Conservation (phyloP, 805 yeast species). For the Pichia occidentalis region DNA sequence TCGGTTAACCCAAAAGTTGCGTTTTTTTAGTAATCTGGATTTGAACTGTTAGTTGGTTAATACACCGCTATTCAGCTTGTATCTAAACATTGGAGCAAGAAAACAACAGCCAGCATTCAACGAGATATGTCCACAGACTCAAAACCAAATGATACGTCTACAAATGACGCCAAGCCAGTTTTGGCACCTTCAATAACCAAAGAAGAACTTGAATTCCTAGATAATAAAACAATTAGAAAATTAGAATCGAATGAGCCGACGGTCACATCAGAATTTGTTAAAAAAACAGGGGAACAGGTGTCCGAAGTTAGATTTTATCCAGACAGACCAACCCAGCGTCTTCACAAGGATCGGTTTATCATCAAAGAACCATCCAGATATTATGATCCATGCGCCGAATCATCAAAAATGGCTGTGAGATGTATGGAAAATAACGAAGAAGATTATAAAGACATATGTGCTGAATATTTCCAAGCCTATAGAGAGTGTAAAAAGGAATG, state of each 20-base stretch:
- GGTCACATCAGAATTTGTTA: slow-evolving; percentile 44
- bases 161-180: background rate
- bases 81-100: too few species aligned
- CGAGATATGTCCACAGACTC: too few species aligned
- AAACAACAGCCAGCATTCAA: too few species aligned
- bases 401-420: slow-evolving; percentile 77
- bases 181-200: slow-evolving; percentile 10
- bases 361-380: slow-evolving; percentile 74
- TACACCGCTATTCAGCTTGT: too few species aligned
- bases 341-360: slow-evolving; percentile 63
- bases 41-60: too few species aligned
- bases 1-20: too few species aligned
- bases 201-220: slow-evolving; percentile 19
- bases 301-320: slow-evolving; percentile 67
- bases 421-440: slow-evolving; percentile 76
- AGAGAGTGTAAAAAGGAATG: slow-evolving; percentile 84
- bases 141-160: background rate
- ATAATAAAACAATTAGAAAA: slow-evolving; percentile 25
- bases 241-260: slow-evolving; percentile 13
- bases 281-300: slow-evolving; percentile 36
- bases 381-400: slow-evolving; percentile 90
- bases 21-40: too few species aligned
- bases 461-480: slow-evolving; percentile 85
- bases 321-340: slow-evolving; percentile 72
- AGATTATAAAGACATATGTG: slow-evolving; percentile 59